phyloP scores from a whole-genome alignment of 495 filamentous ascomycete genomes.

The Aspergillus affinis region DNA sequence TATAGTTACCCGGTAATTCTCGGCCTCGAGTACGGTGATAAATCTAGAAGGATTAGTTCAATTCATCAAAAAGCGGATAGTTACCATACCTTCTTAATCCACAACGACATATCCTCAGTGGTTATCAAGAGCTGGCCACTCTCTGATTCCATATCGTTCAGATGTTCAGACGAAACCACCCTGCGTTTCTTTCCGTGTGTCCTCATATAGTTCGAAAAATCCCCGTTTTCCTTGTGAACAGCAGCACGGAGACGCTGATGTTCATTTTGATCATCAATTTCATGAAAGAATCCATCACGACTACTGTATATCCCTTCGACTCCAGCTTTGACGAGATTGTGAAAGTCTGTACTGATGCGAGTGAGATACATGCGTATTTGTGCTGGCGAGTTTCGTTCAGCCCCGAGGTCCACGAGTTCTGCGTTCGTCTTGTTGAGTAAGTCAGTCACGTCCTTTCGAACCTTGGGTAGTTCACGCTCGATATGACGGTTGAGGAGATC shows the following conservation, averaged over 20 bases:
- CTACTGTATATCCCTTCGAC: conserved; percentile 23
- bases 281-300: conserved; percentile 16
- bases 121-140: conserved; percentile 9
- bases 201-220: conserved; percentile 24
- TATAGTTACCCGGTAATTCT: conserved; percentile 47
- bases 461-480: conserved; percentile 27
- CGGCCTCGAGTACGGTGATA: conserved; percentile 30
- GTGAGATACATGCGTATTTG: conserved; percentile 27
- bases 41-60: conserved; percentile 15
- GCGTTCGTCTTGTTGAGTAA: conserved; percentile 11
- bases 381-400: conserved; percentile 11
- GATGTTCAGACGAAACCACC: conserved; percentile 7
- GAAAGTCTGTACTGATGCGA: conserved; percentile 17
- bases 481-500: conserved; percentile 28
- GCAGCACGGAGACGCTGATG: conserved; percentile 21
- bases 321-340: conserved; percentile 18
- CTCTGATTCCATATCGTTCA: background rate
- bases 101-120: conserved; percentile 14
- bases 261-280: background rate
- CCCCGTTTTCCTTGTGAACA: conserved; percentile 24
- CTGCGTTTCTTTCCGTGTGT: conserved; percentile 18
- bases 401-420: conserved; percentile 18
- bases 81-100: conserved; percentile 12
- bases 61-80: background rate
- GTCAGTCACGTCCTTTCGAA: conserved; percentile 19